These are phyloP conservation scores for Emergomyces africanus DNA, from an alignment of 2,329 filamentous ascomycete genomes.

Conservation along the genomic window DNA sequence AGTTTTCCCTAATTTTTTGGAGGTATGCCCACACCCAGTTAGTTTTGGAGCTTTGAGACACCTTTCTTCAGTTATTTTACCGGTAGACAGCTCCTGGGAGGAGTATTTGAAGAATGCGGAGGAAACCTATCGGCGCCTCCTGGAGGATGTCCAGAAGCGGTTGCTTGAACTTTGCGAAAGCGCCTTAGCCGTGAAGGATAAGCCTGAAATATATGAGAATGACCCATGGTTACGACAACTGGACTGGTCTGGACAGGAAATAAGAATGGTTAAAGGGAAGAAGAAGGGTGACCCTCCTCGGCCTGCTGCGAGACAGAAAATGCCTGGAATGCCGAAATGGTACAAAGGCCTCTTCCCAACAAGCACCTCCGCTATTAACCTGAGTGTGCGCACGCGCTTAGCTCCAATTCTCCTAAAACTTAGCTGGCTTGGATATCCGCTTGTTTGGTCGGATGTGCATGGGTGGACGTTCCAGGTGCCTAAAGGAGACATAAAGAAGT, in stretches of 20 bases:
- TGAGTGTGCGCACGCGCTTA: conserved; percentile 78
- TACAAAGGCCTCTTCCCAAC: conserved; percentile 81
- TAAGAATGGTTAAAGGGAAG: conserved; percentile 84
- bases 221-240: conserved; percentile 91
- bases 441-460: conserved; percentile 86
- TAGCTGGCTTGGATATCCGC: conserved; percentile 76
- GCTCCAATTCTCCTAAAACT: conserved; percentile 73
- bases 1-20: conserved; percentile 79
- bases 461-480: conserved; percentile 87
- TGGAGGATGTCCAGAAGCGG: conserved; percentile 63
- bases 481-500: conserved; percentile 47
- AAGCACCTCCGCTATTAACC: conserved; percentile 50
- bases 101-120: conserved; percentile 74
- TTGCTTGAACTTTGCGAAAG: conserved; percentile 61
- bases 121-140: conserved; percentile 64
- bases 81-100: conserved; percentile 79
- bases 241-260: conserved; percentile 88
- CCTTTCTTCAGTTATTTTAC: conserved; percentile 84
- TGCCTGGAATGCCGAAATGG: conserved; percentile 89
- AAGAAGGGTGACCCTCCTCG: conserved; percentile 70
- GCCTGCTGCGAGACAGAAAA: conserved; percentile 74
- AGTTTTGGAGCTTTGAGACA: conserved; percentile 91
- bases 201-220: conserved; percentile 54
- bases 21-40: conserved; percentile 89
- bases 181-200: conserved; percentile 60